Base-by-base conservation (phyloP, 306 rosid genomes). In the Biancaea sappan region DNA sequence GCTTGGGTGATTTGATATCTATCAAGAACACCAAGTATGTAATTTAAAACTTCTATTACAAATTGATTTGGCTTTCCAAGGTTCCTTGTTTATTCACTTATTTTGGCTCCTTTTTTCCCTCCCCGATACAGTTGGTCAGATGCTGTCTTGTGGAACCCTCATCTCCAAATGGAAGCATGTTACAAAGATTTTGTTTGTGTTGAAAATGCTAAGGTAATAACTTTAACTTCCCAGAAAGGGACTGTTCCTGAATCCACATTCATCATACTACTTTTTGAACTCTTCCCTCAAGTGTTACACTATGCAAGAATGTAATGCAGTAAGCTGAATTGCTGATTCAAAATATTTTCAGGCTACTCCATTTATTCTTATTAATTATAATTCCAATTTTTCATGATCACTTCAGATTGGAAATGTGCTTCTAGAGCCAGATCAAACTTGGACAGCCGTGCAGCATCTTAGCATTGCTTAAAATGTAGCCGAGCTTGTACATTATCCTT, bases 121-220 rank as follows among this genome's bases (percentile, higher is more conserved):
- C 75, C 19, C 60, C 32, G 9, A 48, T 83, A 88, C 61, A 91
- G 98, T 81, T 92, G 98, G 98, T 83, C 92, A n/a, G 98, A 94
- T 73, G 88, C 95, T 34, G 98, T 94, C 63, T 47, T 94, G 80
- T 94, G 98, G 98, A 94, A 94, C 85, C 97, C 99, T 8, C 66
- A 94, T 85, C 89, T 88, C 82, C 82, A 78, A 66, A 90, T 92
- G 97, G 97, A 94, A 82, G 97, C 91, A 22, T 87, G 95, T 88
- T 94, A 88, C 69, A 94, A 78, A 84, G 95, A 94, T 83, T 94
- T 94, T 74, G 96, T 94, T 72, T 94, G 99, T 50, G 98, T 92
- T 63, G 97, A 94, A 87, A 94, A 94, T 84, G 99, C 99, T 0
- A 78, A 94, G 97, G 99, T 94, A 91, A 72, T 56, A 77, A 53